Evolutionary conservation across 352 stramenopile genomes (phyloP).

Genomic region (Phytophthora cryptogea): DNA sequence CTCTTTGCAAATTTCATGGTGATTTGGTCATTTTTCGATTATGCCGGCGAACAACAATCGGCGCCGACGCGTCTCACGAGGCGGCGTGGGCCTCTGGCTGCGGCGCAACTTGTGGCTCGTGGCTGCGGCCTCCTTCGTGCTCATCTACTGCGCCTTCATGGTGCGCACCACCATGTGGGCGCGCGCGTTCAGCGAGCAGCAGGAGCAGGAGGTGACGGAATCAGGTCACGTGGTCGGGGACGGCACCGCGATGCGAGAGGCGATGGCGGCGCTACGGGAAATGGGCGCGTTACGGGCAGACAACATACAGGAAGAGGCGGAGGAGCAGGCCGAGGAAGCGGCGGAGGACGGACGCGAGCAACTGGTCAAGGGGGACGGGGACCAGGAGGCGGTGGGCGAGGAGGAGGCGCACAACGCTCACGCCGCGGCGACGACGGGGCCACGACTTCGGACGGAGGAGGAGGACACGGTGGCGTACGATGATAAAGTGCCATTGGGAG

Average conservation of each 20-base stretch:
- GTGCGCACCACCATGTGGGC: constrained; percentile 38
- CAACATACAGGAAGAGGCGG: constrained; percentile 8
- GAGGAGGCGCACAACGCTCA: constrained; percentile 23
- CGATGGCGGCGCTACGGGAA: constrained; percentile 16
- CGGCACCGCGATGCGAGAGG: constrained; percentile 20
- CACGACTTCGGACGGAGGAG: constrained; percentile 13
- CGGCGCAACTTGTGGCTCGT: constrained; percentile 37
- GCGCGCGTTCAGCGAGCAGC: constrained; percentile 16
- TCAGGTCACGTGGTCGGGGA: constrained; percentile 7
- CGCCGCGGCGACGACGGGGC: constrained; percentile 17
- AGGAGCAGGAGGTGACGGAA: constrained; percentile 8
- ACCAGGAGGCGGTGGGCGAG: constrained; percentile 25
- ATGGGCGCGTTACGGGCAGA: constrained; percentile 16
- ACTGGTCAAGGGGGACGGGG: constrained; percentile 22
- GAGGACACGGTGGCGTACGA: constrained; percentile 29
- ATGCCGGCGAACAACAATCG: constrained; percentile 1
- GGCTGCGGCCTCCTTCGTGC: constrained; percentile 26
- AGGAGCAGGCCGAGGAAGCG: constrained; percentile 18
- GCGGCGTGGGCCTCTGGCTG: constrained; percentile 23
- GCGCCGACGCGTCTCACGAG: constrained; percentile 1
- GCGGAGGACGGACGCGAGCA: constrained; percentile 22
- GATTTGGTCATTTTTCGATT: background rate
- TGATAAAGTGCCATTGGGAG: constrained; percentile 29
- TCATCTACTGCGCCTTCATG: constrained; percentile 47
- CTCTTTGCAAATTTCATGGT: background rate